phyloP scores from a whole-genome alignment of 2,329 filamentous ascomycete species.

The Monosporascus sp. region DNA sequence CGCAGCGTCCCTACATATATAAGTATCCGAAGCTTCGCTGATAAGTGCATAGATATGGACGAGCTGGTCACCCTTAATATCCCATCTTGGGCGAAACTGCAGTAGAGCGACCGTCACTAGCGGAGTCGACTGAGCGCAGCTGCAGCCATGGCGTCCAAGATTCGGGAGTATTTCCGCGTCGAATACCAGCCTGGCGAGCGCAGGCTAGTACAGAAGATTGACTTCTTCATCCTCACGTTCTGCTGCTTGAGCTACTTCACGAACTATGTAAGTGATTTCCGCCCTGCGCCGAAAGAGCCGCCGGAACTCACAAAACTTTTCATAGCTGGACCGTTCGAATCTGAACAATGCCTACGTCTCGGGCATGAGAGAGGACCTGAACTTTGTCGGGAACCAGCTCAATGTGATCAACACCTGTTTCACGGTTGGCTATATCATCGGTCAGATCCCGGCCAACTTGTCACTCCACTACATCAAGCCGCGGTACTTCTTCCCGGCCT shows the following conservation, averaged over 20 bases:
- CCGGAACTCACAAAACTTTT: not conserved
- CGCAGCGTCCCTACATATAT: too few relatives aligned
- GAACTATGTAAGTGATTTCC: constrained; percentile 39
- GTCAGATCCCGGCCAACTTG: constrained; percentile 56
- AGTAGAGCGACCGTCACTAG: too few relatives aligned
- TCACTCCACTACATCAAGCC: constrained; percentile 59
- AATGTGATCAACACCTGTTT: constrained; percentile 50
- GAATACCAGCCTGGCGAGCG: constrained; percentile 30
- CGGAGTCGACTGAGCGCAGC: too few relatives aligned
- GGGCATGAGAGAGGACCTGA: constrained; percentile 46
- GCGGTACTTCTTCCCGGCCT: constrained; percentile 57
- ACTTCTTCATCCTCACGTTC: constrained; percentile 60
- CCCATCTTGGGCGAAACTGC: too few relatives aligned
- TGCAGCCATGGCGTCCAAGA: constrained; percentile 11
- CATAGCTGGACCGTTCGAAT: constrained; percentile 43
- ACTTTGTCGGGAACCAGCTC: constrained; percentile 41
- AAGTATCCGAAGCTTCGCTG: too few relatives aligned
- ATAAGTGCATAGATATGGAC: too few relatives aligned
- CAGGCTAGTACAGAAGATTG: constrained; percentile 50
- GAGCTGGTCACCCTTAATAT: too few relatives aligned
- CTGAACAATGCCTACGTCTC: constrained; percentile 50
- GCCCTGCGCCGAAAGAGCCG: not conserved
- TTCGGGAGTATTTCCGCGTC: constrained; percentile 23
- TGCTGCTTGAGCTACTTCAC: constrained; percentile 55
- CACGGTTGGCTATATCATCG: constrained; percentile 41